Base-by-base conservation (phyloP, 768 basidiomycete genomes). In the Tricholoma saponaceum region DNA sequence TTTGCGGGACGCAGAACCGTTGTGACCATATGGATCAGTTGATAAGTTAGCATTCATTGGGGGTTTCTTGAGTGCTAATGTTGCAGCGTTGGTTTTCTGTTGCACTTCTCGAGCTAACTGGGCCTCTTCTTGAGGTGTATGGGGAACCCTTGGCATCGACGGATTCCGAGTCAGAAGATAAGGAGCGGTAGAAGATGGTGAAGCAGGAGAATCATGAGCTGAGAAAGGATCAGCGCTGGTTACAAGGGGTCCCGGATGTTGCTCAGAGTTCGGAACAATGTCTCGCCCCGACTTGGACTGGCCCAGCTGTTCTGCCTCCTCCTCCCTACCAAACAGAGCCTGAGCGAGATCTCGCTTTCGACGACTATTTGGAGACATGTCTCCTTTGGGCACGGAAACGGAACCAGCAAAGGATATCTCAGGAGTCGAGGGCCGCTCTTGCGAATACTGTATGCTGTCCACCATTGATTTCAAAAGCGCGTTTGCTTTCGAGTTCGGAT, bases 271-370 rank as follows among this genome's bases (percentile, higher is more conserved):
- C 41, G 44, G 28, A 26, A 25, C n/a, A n/a, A 25, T 16, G 13
- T 35, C 22, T 41, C 59, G 57, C 13, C 28, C 41, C 22, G 52
- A 51, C 18, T 49, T 26, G 9, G 25, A 14, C 35, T 56, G 50
- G 18, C 60, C 64, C 30, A 66, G 65, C 18, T 51, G 59, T 55
- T 69, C 66, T 25, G 54, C 55, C 43, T 74, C 76, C 43, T 74
- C 76, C 55, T 80, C 78, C 16, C 66, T 70, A 16, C 87, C 89
- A 63, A 92, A 91, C 41, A 93, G 72, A 16, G 84, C 86, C 56
- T 86, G 85, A 2, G 90, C 87, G n/a, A 93, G 78, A 65, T 89
- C 87, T 61, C 87, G 77, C 61, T 87, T 86, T 54, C 85, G 79
- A 56, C 84, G 83, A 43, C 83, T 80, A 33, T 79, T 82, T 25